These are phyloP conservation scores for Chaetomium sp. DNA, from an alignment of 2,329 filamentous ascomycete genomes.

Conservation along the genomic window DNA sequence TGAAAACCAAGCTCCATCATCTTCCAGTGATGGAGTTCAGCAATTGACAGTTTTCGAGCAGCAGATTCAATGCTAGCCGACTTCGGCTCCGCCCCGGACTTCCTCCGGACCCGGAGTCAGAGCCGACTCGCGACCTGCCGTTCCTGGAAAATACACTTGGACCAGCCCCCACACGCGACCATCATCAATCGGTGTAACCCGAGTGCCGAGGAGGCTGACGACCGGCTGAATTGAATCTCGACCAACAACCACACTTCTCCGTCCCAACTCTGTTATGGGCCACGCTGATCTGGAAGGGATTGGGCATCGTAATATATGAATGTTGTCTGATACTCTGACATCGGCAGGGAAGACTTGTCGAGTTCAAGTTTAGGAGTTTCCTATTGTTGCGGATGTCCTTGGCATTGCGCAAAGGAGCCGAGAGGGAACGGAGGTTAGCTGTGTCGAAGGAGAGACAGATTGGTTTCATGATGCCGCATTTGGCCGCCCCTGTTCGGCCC, in stretches of 20 bases:
- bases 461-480: not conserved
- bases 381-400: not conserved
- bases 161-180: constrained; percentile 2
- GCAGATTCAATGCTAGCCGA: not conserved
- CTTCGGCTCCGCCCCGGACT: constrained; percentile 5
- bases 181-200: constrained; percentile 27
- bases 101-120: constrained; percentile 18
- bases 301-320: constrained; percentile 7
- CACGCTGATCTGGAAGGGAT: not conserved
- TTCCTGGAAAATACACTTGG: constrained; percentile 1
- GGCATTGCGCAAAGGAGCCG: not conserved
- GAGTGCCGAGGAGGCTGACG: constrained; percentile 21
- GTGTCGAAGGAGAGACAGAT: not conserved
- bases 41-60: not conserved
- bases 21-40: not conserved
- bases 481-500: constrained; percentile 14
- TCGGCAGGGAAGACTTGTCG: constrained; percentile 2
- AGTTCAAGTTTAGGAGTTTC: not conserved
- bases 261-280: not conserved
- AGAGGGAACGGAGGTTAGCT: not conserved
- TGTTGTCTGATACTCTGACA: constrained; percentile 11
- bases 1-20: not conserved
- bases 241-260: not conserved
- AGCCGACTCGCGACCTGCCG: constrained; percentile 17
- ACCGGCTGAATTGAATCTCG: not conserved